These are phyloP conservation scores for Paxillus ammoniavirescens DNA, from an alignment of 768 basidiomycete species.

Conservation along the genomic window DNA sequence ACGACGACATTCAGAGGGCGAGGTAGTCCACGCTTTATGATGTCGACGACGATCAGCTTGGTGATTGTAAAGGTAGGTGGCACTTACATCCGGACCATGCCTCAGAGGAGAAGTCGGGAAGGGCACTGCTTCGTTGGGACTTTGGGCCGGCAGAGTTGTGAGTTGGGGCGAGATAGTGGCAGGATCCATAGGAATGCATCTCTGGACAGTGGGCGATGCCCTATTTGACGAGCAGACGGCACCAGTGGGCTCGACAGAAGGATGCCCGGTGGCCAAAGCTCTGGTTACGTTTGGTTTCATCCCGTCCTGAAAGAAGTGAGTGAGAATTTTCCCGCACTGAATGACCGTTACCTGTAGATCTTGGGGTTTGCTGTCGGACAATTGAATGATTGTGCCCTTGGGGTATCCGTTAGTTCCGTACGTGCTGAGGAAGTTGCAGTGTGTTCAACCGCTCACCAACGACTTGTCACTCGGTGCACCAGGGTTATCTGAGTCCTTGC, in stretches of 20 bases:
- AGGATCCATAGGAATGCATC: not conserved
- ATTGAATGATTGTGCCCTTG: conserved; percentile 8
- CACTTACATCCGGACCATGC: conserved; percentile 7
- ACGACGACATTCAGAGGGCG: conserved; percentile 34
- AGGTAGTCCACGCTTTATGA: conserved; percentile 4
- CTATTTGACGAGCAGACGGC: conserved; percentile 4
- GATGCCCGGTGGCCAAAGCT: too few relatives aligned
- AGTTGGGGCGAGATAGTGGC: not conserved
- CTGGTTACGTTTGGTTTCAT: too few relatives aligned
- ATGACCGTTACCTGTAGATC: conserved; percentile 2
- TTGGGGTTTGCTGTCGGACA: not conserved
- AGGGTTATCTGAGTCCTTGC: not conserved
- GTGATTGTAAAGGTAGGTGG: not conserved
- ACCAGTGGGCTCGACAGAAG: not conserved
- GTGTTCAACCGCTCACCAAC: conserved; percentile 4
- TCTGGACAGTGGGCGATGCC: conserved; percentile 7
- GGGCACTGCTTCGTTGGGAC: conserved; percentile 9
- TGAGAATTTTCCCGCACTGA: not conserved
- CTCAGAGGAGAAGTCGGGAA: conserved; percentile 8
- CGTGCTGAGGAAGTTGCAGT: not conserved
- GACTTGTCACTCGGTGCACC: not conserved
- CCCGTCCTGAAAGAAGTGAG: conserved; percentile 10
- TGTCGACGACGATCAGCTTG: not conserved
- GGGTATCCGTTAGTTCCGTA: conserved; percentile 3
- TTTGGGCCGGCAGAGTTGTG: conserved; percentile 4